Conservation (phyloP, 495 filamentous ascomycete species). For the Delitschia confertaspora region DNA sequence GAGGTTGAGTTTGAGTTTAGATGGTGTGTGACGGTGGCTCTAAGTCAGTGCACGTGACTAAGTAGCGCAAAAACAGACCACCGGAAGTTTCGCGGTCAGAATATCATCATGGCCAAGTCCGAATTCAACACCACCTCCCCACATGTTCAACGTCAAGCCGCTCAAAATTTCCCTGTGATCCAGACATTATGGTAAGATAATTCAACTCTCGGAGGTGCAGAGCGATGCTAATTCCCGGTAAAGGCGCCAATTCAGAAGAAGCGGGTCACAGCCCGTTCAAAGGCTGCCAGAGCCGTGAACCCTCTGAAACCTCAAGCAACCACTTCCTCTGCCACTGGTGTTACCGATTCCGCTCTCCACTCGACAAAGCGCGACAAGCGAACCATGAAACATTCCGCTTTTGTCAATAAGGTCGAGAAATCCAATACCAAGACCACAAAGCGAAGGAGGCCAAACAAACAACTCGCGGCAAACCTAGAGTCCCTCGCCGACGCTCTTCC, state of each 20-base stretch:
- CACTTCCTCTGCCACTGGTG: background rate
- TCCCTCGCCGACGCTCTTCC: constrained; percentile 72
- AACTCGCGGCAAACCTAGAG: constrained; percentile 66
- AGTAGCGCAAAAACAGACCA: no score
- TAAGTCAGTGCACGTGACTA: no score
- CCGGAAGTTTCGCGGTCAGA: no score
- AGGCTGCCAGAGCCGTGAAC: background rate
- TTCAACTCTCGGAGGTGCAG: no score
- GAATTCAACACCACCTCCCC: no score
- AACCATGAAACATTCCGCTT: constrained; percentile 61
- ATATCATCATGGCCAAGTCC: no score
- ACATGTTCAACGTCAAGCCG: no score
- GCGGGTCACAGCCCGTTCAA: constrained; percentile 9
- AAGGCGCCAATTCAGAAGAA: constrained; percentile 14
- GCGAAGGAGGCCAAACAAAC: constrained; percentile 61
- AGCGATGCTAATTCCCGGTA: no score
- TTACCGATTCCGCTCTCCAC: constrained; percentile 16
- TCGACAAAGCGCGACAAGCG: constrained; percentile 67
- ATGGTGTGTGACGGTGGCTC: no score
- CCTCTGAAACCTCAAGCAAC: background rate
- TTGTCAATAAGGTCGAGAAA: constrained; percentile 69
- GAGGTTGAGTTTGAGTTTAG: no score
- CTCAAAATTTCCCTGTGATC: no score
- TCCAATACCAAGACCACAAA: constrained; percentile 42
- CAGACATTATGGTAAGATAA: no score